Conservation (phyloP, 768 basidiomycete genomes). For the Leccinellum rugosiceps region DNA sequence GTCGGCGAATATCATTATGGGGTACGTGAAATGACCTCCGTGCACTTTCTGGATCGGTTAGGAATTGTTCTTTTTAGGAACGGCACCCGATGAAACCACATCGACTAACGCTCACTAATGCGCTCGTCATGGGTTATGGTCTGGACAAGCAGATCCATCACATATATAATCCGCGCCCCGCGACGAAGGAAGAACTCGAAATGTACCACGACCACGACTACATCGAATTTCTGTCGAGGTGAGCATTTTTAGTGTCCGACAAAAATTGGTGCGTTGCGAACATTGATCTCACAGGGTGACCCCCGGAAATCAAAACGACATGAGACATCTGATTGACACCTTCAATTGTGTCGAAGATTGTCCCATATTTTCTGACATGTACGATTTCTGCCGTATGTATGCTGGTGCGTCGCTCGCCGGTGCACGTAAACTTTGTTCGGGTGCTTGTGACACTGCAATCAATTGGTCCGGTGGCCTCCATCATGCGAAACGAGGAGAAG, state of each 20-base stretch:
- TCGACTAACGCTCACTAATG: constrained; percentile 91
- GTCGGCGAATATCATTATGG: constrained; percentile 97
- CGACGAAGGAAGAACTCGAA: constrained; percentile 86
- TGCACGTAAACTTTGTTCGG: constrained; percentile 81
- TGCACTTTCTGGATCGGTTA: neutral
- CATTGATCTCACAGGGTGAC: constrained; percentile 60
- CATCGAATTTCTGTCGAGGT: constrained; percentile 93
- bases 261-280: neutral
- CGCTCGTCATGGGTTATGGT: constrained; percentile 93
- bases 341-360: constrained; percentile 98
- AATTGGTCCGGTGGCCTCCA: constrained; percentile 99
- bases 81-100: constrained; percentile 99
- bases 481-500: constrained; percentile 96
- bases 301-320: constrained; percentile 65
- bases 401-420: constrained; percentile 90
- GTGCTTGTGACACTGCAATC: constrained; percentile 91
- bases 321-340: constrained; percentile 73
- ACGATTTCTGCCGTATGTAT: constrained; percentile 92
- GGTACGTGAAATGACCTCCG: constrained; percentile 44
- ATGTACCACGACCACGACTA: constrained; percentile 94
- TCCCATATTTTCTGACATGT: constrained; percentile 93
- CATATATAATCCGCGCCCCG: constrained; percentile 84
- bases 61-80: constrained; percentile 52
- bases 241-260: constrained; percentile 20
- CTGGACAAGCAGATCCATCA: constrained; percentile 93